Evolutionary conservation across 1,139 yeast genomes (phyloP), one percentile per base, ranked within the genome.

Genomic region (Pichia sp.): DNA sequence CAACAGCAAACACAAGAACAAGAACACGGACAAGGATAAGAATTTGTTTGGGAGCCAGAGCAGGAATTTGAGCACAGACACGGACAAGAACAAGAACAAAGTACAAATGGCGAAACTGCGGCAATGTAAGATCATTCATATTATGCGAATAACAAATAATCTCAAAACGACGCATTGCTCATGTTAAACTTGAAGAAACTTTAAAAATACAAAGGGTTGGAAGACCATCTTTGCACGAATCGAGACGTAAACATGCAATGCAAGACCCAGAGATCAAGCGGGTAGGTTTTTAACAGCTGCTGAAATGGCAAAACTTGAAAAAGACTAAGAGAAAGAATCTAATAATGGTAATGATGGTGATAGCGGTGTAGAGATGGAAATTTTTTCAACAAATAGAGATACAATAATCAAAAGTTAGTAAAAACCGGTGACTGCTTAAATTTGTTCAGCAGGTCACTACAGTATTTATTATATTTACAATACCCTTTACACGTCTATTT

Each of bases 171-270:
- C 76, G 99, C 53, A 75, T 87, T 37, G 97, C 98, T 1, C 71
- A 98, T 43, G 97, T 97, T 8, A 85, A 82, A 60, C 72, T 91
- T 40, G 98, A 91, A 58, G 97, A 91, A 56, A 76, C 80, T 37
- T 71, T 91, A 48, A 83, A 86, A 57, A 85, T 85, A 9, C 93
- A 94, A 20, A 74, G 96, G 50, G 94, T 94, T 8, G 76, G 97
- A 51, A 83, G 84, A 57, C 98, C 98, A 4, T 93, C 93, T 60
- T 65, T 93, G 41, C 99, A 93, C 60, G 98, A 93, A 63, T 87
- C 96, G 15, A 76, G 99, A 55, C 99, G 93, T 63, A 91, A 91
- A 61, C 99, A 93, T 62, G 99, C 99, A 18, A 91, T 93, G 98
- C 75, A 97, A 76, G 99, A 62, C 98, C 98, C 14, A 76, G 99